Evolutionary conservation across 768 basidiomycete genomes (phyloP).

Genomic region (Podaxis pistillaris): DNA sequence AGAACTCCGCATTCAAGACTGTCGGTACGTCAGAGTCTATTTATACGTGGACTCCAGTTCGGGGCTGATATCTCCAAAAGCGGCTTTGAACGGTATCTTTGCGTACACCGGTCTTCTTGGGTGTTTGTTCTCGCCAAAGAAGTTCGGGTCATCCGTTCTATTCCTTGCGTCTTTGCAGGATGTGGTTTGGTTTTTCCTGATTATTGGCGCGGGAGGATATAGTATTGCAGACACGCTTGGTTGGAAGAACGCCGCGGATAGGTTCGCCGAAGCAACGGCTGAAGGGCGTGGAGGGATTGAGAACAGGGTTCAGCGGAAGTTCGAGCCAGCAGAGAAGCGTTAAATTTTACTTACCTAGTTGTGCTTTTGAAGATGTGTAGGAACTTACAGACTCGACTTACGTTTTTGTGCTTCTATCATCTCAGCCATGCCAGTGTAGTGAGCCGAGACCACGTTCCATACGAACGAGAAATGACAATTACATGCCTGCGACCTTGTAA

Average conservation of each 20-base stretch:
- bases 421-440: too few relatives aligned
- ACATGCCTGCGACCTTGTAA: too few relatives aligned
- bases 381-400: too few relatives aligned
- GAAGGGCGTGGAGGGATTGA: background rate
- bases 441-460: too few relatives aligned
- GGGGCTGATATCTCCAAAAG: conserved; percentile 8
- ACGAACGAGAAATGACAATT: too few relatives aligned
- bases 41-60: background rate
- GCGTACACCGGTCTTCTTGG: conserved; percentile 18
- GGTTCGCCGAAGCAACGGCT: background rate
- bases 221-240: conserved; percentile 20
- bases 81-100: conserved; percentile 23
- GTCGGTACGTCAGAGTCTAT: conserved; percentile 19
- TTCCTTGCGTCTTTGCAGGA: conserved; percentile 22
- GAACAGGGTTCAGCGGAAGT: background rate
- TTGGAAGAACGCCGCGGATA: conserved; percentile 1
- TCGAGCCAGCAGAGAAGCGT: background rate
- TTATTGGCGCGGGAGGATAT: conserved; percentile 20
- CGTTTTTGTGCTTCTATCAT: too few relatives aligned
- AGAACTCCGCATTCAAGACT: conserved; percentile 23
- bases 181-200: conserved; percentile 22
- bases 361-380: too few relatives aligned
- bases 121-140: conserved; percentile 20
- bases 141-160: conserved; percentile 23
- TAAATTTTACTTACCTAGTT: background rate